Conservation (phyloP, 2,329 filamentous ascomycete species). For the Cercospora citrullina region DNA sequence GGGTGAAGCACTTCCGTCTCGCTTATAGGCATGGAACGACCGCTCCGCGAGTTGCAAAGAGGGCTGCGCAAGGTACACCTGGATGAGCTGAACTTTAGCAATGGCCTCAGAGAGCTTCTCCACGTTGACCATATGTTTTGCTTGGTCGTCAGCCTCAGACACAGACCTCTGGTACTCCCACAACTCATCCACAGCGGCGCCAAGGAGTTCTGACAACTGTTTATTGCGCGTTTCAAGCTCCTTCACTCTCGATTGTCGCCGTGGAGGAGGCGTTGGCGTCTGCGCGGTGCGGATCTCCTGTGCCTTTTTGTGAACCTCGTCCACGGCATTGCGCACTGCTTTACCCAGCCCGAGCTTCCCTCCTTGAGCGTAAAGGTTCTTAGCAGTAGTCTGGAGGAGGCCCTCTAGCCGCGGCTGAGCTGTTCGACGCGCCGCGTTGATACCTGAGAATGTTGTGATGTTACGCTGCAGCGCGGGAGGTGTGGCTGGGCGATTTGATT, state of each 20-base stretch:
- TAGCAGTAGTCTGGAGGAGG: slow-evolving; percentile 73
- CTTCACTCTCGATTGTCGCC: slow-evolving; percentile 45
- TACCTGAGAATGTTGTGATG: slow-evolving; percentile 38
- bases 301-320: slow-evolving; percentile 76
- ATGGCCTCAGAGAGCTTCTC: slow-evolving; percentile 51
- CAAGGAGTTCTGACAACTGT: slow-evolving; percentile 66
- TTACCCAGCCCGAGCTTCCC: slow-evolving; percentile 79
- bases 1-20: not conserved
- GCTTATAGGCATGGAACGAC: slow-evolving; percentile 8
- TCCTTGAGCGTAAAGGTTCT: slow-evolving; percentile 69
- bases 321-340: slow-evolving; percentile 76
- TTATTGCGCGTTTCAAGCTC: slow-evolving; percentile 65
- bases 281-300: slow-evolving; percentile 59
- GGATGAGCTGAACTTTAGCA: slow-evolving; percentile 53
- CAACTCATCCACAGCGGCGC: slow-evolving; percentile 64
- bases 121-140: slow-evolving; percentile 34
- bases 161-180: slow-evolving; percentile 58
- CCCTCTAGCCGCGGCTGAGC: slow-evolving; percentile 60
- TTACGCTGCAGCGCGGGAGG: slow-evolving; percentile 39
- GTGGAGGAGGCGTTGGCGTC: slow-evolving; percentile 36
- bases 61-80: slow-evolving; percentile 52
- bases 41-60: slow-evolving; percentile 11
- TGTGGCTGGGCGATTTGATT: slow-evolving; percentile 35
- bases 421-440: slow-evolving; percentile 30
- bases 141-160: slow-evolving; percentile 40